These are phyloP conservation scores for Thoreauomyces humboldtii DNA, from an alignment of 192 early-diverging fungal species.

Conservation along the genomic window DNA sequence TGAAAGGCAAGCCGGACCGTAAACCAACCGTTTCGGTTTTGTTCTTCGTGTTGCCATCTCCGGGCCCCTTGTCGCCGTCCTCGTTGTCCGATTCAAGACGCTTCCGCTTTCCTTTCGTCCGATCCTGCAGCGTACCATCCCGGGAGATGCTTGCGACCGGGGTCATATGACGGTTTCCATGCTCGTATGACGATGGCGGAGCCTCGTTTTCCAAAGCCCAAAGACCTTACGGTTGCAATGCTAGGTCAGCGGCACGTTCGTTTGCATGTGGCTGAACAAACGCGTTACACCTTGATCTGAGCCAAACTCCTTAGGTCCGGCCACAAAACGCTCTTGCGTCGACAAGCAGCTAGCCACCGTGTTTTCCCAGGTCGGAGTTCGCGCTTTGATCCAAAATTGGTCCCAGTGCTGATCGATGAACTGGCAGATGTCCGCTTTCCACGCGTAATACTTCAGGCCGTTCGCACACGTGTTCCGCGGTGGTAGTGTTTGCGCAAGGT, in stretches of 20 bases:
- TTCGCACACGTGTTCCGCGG: slow-evolving; percentile 23
- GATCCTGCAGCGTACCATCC: slow-evolving; percentile 30
- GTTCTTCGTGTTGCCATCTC: too few relatives aligned
- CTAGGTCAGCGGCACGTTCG: too few relatives aligned
- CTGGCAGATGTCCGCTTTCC: slow-evolving; percentile 57
- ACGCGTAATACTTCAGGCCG: slow-evolving; percentile 30
- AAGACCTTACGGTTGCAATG: slow-evolving; percentile 17
- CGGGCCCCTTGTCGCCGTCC: neutral
- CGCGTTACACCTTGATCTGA: slow-evolving; percentile 20
- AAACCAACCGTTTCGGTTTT: too few relatives aligned
- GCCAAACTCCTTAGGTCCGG: slow-evolving; percentile 33
- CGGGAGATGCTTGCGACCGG: slow-evolving; percentile 27
- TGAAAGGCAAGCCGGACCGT: too few relatives aligned
- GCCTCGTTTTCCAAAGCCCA: slow-evolving; percentile 20
- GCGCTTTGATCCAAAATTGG: slow-evolving; percentile 63
- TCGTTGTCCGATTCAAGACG: slow-evolving; percentile 26
- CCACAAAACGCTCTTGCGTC: slow-evolving; percentile 41
- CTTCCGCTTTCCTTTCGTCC: slow-evolving; percentile 16
- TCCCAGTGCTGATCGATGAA: slow-evolving; percentile 70
- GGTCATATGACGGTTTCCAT: slow-evolving; percentile 3
- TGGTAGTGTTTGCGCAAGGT: slow-evolving; percentile 51
- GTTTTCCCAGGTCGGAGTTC: slow-evolving; percentile 63
- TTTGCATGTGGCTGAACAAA: neutral
- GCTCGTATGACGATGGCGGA: slow-evolving; percentile 6
- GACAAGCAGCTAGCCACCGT: slow-evolving; percentile 57